Percentiles rank a stretch among this genome's conserved stretches.
Conservation (phyloP, 352 stramenopile genomes). For the Globisporangium alternatum region DNA sequence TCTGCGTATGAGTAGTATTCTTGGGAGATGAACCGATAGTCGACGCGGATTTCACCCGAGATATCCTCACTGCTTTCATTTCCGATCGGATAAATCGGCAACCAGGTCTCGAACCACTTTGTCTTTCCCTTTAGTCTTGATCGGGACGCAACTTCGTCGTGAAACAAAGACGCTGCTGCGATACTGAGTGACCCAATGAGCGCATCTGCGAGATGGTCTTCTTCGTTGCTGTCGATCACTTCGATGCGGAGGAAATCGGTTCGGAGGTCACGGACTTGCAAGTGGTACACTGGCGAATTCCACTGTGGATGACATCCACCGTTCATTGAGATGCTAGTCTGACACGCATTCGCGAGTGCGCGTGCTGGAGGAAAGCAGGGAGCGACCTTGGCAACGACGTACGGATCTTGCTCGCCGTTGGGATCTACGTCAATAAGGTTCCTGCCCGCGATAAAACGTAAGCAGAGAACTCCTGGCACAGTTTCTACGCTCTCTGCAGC, state of each 20-base stretch:
- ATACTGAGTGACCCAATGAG: constrained; percentile 36
- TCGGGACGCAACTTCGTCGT: constrained; percentile 6
- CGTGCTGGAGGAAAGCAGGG: constrained; percentile 14
- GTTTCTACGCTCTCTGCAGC: background rate
- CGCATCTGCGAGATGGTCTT: constrained; percentile 46
- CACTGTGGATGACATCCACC: constrained; percentile 46
- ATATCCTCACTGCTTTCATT: constrained; percentile 8
- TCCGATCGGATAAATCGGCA: constrained; percentile 30
- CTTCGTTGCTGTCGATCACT: constrained; percentile 53
- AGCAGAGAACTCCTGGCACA: constrained; percentile 31
- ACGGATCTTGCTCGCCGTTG: constrained; percentile 53
- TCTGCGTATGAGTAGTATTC: constrained; percentile 24
- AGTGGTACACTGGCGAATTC: constrained; percentile 40
- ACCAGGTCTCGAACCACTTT: constrained; percentile 43
- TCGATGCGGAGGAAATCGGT: constrained; percentile 42
- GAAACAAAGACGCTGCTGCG: constrained; percentile 30
- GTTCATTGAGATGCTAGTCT: constrained; percentile 46
- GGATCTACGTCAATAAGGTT: constrained; percentile 49
- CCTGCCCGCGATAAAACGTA: constrained; percentile 39
- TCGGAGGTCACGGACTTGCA: constrained; percentile 25
- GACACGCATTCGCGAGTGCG: constrained; percentile 19
- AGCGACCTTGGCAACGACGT: constrained; percentile 28
- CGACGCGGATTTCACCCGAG: constrained; percentile 38
- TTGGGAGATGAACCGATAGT: constrained; percentile 47
- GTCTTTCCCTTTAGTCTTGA: constrained; percentile 16